Evolutionary conservation across 306 rosid genomes (phyloP), one percentile per base, ranked within the genome.

Genomic region (Sphenostylis stenocarpa): DNA sequence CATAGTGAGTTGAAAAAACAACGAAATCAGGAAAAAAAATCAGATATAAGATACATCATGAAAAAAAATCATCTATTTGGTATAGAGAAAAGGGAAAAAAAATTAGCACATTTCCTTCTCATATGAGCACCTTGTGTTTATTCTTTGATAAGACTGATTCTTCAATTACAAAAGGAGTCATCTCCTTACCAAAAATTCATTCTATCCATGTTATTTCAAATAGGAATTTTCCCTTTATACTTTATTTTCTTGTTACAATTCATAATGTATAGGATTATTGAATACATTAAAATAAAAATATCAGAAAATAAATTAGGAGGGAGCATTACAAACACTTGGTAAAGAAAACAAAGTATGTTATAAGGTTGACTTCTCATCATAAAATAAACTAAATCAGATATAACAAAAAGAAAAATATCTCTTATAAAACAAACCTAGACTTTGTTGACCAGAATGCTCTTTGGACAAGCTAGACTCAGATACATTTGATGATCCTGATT

Each of bases 401-500:
- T 4, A 60, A 12, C 21, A 53, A 49, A 56, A 48, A 57, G 5
- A 21, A 67, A 19, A 24, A 38, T 51, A 20, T 33, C 10, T 23
- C n/a, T 61, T 29, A 49, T 55, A 14, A 38, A 75, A 77, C 88
- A 56, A 72, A 88, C 97, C 93, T 85, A 81, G 26, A 45, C 39
- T 62, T 57, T 77, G 86, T 74, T 83, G 88, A 72, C 68, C 75
- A 28, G 77, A 81, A 26, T 86, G 85, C 60, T 90, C 91, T 80
- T 88, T 88, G 19, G 84, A 80, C 7, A 82, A 75, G 85, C 81
- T 85, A 78, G 85, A 87, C 65, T 85, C 92, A 57, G 85, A 86
- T 75, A 72, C 82, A 80, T 85, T 82, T 74, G 89, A 81, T 34
- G 89, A 90, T 24, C 75, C 83, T 26, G 86, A 77, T 76, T 81